Conservation (phyloP, 495 filamentous ascomycete species). For the Annulohypoxylon bovei region DNA sequence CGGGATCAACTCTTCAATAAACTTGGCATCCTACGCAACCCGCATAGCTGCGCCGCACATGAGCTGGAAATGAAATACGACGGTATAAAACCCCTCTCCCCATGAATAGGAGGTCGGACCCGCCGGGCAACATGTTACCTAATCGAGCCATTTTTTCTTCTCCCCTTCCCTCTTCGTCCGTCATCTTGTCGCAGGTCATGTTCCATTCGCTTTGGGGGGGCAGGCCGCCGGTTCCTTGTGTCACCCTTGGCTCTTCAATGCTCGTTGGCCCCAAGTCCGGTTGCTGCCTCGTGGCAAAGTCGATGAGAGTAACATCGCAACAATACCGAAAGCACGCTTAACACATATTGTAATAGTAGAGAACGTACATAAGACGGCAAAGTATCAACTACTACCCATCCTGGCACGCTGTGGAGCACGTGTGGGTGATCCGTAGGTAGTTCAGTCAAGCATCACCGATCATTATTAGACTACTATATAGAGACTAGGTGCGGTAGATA, state of each 20-base stretch:
- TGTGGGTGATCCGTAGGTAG: constrained; percentile 11
- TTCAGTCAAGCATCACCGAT: constrained; percentile 31
- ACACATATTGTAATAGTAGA: neutral
- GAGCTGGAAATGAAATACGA: neutral
- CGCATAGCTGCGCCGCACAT: neutral
- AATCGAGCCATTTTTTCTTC: neutral
- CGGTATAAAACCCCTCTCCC: neutral
- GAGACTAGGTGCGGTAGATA: too few species aligned
- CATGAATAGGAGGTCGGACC: neutral
- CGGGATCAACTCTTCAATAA: constrained; percentile 1
- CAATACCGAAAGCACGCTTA: neutral
- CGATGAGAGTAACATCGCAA: neutral
- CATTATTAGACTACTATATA: neutral
- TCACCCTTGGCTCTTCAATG: neutral
- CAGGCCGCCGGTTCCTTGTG: neutral
- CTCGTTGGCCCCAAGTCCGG: neutral
- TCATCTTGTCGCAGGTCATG: neutral
- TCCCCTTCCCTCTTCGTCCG: neutral
- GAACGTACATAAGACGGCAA: neutral
- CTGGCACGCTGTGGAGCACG: neutral
- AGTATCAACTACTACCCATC: constrained; percentile 4
- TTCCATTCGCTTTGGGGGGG: neutral
- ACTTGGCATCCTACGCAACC: neutral
- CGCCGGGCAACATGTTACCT: neutral
- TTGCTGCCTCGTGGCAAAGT: constrained; percentile 1